A percentile compares a stretch with the other conserved stretches of the same genome.
These are phyloP conservation scores for Ophiocordyceps australis DNA, from an alignment of 2,329 filamentous ascomycete species.

Conservation along the genomic window DNA sequence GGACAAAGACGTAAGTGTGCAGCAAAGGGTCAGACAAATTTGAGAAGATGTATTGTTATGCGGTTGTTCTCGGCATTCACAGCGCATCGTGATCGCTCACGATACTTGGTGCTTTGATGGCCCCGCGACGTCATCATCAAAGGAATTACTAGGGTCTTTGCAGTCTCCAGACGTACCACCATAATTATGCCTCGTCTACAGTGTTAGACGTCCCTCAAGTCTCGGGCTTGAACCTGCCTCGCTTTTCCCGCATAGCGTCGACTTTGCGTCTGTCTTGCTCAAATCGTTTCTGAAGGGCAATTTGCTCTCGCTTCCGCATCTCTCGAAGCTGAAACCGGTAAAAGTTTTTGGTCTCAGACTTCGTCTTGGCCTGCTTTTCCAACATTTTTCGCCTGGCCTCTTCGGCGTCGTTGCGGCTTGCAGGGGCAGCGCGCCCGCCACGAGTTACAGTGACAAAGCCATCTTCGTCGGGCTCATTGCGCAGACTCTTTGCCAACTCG, in stretches of 20 bases:
- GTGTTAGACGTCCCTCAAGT: constrained; percentile 11
- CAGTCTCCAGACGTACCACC: too few relatives aligned
- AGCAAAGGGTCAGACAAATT: constrained; percentile 28
- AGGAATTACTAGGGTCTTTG: too few relatives aligned
- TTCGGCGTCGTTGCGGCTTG: constrained; percentile 52
- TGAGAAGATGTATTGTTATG: constrained; percentile 52
- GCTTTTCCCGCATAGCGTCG: constrained; percentile 49
- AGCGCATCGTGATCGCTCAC: constrained; percentile 8
- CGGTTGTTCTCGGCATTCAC: constrained; percentile 43
- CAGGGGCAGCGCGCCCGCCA: constrained; percentile 58
- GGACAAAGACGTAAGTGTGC: too few relatives aligned
- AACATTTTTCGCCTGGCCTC: constrained; percentile 38
- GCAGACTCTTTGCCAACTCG: constrained; percentile 43
- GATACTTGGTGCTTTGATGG: constrained; percentile 20
- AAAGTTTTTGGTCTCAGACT: constrained; percentile 50
- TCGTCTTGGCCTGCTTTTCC: constrained; percentile 45
- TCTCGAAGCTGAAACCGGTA: constrained; percentile 73
- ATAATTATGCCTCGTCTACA: too few relatives aligned
- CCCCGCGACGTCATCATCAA: constrained; percentile 35
- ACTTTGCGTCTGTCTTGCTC: constrained; percentile 60
- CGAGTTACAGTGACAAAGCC: constrained; percentile 86
- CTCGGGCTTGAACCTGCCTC: constrained; percentile 40
- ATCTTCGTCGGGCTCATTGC: constrained; percentile 78
- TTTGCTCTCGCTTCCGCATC: constrained; percentile 57
- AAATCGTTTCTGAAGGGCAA: constrained; percentile 50